Conservation (phyloP, 2,329 filamentous ascomycete species). For the Pseudogymnoascus sp. region DNA sequence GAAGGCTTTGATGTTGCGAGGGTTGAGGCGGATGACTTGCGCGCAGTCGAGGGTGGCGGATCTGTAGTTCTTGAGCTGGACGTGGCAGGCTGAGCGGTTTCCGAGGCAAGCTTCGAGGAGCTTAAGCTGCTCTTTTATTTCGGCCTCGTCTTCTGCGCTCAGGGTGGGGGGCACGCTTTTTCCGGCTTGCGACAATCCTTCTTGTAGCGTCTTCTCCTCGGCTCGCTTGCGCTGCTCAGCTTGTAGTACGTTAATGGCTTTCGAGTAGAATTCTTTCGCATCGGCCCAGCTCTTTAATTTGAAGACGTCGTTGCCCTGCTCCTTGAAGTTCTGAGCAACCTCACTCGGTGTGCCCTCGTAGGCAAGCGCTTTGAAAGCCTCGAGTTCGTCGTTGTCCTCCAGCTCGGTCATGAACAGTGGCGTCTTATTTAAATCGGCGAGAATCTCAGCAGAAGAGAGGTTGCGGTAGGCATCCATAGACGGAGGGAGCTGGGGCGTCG, state of each 20-base stretch:
- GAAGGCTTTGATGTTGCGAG: constrained; percentile 77
- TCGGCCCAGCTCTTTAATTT: constrained; percentile 65
- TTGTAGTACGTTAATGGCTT: constrained; percentile 68
- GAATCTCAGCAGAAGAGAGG: constrained; percentile 51
- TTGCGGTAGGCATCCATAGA: constrained; percentile 49
- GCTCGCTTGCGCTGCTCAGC: constrained; percentile 52
- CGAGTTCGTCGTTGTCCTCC: constrained; percentile 74
- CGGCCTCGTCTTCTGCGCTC: constrained; percentile 32
- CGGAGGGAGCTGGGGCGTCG: constrained; percentile 41
- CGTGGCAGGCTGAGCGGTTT: constrained; percentile 84
- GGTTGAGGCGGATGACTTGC: constrained; percentile 69
- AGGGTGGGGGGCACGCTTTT: constrained; percentile 28
- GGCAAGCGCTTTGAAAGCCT: constrained; percentile 80
- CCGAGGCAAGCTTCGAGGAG: constrained; percentile 70
- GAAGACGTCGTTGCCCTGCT: constrained; percentile 87
- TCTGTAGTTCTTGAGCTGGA: constrained; percentile 83
- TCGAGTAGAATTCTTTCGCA: constrained; percentile 84
- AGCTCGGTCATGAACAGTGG: constrained; percentile 96
- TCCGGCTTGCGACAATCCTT: constrained; percentile 29
- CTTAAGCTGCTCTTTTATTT: constrained; percentile 43
- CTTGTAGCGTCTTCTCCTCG: constrained; percentile 21
- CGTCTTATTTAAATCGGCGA: constrained; percentile 58
- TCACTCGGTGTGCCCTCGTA: constrained; percentile 88
- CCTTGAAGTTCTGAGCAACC: constrained; percentile 75
- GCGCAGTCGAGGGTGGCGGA: constrained; percentile 80